Conservation (phyloP, 2,329 filamentous ascomycete genomes). For the Penicillium italicum region DNA sequence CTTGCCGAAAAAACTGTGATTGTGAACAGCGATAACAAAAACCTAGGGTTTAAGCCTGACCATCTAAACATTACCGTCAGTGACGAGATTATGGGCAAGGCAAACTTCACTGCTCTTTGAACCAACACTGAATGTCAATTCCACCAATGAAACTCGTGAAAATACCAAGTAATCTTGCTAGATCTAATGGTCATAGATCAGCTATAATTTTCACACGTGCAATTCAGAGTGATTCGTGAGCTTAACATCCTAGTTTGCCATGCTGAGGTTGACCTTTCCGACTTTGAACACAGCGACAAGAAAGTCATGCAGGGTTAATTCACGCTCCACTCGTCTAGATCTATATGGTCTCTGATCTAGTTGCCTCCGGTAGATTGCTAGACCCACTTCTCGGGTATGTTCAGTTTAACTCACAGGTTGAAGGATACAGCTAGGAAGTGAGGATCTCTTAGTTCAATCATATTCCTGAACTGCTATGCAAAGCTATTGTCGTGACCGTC, state of each 20-base stretch:
- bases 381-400: not conserved
- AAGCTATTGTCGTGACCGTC: not conserved
- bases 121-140: conserved; percentile 40
- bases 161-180: not conserved
- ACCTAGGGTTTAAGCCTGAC: not conserved
- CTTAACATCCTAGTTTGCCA: not conserved
- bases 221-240: not conserved
- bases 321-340: not conserved
- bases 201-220: not conserved
- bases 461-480: not conserved
- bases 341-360: not conserved
- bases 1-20: conserved; percentile 28
- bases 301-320: not conserved
- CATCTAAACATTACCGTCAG: not conserved
- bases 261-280: not conserved
- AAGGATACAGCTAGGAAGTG: not conserved
- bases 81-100: not conserved
- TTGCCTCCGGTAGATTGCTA: not conserved
- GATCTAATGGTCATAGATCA: not conserved
- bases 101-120: conserved; percentile 29
- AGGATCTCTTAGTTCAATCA: not conserved
- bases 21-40: not conserved
- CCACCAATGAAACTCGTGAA: no score
- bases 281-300: not conserved
- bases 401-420: not conserved